A percentile compares a stretch with the other conserved stretches of the same genome.
Conservation (phyloP, 176 grass and related monocot species). For the Juncus inflexus region DNA sequence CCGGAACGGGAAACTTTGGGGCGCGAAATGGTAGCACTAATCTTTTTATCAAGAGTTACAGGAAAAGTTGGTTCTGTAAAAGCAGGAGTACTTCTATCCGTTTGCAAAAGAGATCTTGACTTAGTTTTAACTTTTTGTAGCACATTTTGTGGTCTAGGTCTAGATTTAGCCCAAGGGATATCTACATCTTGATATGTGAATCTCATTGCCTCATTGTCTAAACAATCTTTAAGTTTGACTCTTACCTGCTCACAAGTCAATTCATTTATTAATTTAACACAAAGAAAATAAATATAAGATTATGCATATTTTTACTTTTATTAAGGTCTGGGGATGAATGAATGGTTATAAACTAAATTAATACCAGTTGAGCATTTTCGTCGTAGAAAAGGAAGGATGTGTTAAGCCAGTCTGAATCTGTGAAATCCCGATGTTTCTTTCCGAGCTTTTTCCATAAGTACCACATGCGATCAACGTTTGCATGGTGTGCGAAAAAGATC, state of each 20-base stretch:
- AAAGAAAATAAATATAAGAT: no score
- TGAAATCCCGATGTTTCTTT: conserved; percentile 33
- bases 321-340: no score
- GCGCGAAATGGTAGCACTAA: conserved; percentile 35
- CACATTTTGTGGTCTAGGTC: not conserved
- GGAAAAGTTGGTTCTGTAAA: conserved; percentile 32
- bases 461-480: conserved; percentile 65
- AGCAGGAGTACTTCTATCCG: not conserved
- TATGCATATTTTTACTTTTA: no score
- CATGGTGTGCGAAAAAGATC: conserved; percentile 69
- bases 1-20: conserved; percentile 33
- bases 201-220: conserved; percentile 32
- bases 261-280: conserved; percentile 38
- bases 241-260: conserved; percentile 45
- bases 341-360: not conserved
- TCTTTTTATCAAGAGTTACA: conserved; percentile 19
- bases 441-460: conserved; percentile 41
- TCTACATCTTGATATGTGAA: conserved; percentile 55
- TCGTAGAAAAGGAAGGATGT: conserved; percentile 76
- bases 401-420: conserved; percentile 68
- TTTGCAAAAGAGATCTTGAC: conserved; percentile 14
- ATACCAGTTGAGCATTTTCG: conserved; percentile 60
- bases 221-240: conserved; percentile 50
- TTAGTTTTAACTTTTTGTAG: not conserved
- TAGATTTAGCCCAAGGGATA: conserved; percentile 46